phyloP scores from a whole-genome alignment of 31 red algal genomes.

The Porphyra umbilicalis region DNA sequence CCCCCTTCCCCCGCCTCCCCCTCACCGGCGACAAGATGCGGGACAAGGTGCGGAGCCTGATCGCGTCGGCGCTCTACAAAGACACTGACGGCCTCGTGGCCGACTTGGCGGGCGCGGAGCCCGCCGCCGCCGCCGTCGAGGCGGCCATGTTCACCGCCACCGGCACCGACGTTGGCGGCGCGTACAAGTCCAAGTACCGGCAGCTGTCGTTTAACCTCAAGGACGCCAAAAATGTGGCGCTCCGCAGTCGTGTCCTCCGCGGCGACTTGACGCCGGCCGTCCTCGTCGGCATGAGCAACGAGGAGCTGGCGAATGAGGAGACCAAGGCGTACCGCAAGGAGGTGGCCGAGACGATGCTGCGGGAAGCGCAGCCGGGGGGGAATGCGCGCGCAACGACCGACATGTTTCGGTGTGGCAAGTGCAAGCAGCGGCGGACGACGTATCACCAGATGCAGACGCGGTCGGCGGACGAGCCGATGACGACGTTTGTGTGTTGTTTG shows the following conservation, averaged over 20 bases:
- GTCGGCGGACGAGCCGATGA: constrained; percentile 96
- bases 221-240: constrained; percentile 66
- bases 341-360: constrained; percentile 66
- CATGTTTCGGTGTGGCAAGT: constrained; percentile 94
- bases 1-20: constrained; percentile 4
- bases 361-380: constrained; percentile 62
- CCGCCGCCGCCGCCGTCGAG: constrained; percentile 52
- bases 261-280: constrained; percentile 40
- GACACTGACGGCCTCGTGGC: constrained; percentile 24
- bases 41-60: constrained; percentile 62
- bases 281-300: constrained; percentile 65
- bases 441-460: constrained; percentile 99
- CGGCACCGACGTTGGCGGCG: constrained; percentile 16
- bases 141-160: constrained; percentile 37
- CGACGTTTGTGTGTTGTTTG: constrained; percentile 93
- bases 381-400: constrained; percentile 68
- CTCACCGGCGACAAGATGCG: constrained; percentile 64
- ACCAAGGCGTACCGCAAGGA: constrained; percentile 46
- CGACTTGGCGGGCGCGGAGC: constrained; percentile 8
- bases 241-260: constrained; percentile 36
- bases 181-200: constrained; percentile 79
- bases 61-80: constrained; percentile 52
- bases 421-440: constrained; percentile 82
- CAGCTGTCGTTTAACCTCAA: constrained; percentile 81
- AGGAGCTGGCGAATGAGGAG: constrained; percentile 85